Conservation (phyloP, 176 grass and related monocot genomes). For the Ananas comosus region DNA sequence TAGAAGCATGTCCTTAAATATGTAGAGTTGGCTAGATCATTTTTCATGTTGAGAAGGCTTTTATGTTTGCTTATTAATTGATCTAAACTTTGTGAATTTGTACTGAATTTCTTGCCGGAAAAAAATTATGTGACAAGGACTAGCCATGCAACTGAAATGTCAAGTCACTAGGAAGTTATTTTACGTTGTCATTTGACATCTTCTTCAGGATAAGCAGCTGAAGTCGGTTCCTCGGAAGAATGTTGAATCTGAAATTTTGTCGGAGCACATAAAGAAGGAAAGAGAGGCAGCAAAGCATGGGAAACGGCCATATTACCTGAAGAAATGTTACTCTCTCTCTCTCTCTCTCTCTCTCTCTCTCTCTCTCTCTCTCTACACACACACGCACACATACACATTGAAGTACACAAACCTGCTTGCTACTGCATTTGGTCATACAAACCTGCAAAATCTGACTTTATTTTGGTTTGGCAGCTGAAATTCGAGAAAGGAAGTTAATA, state of each 20-base stretch:
- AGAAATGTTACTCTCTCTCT: constrained; percentile 47
- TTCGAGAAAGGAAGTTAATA: constrained; percentile 68
- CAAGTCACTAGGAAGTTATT: too few relatives aligned
- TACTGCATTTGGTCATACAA: neutral
- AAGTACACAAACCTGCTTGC: neutral
- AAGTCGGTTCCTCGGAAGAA: constrained; percentile 55
- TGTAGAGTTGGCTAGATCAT: too few relatives aligned
- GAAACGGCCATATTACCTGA: constrained; percentile 82
- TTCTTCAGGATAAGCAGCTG: constrained; percentile 81
- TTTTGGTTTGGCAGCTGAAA: constrained; percentile 73
- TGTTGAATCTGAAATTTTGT: constrained; percentile 64
- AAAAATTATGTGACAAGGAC: too few relatives aligned
- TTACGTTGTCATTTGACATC: neutral
- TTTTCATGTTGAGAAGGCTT: too few relatives aligned
- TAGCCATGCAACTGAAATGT: too few relatives aligned
- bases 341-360: neutral
- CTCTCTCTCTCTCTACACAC: neutral
- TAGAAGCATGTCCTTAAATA: too few relatives aligned
- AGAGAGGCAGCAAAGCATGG: constrained; percentile 70
- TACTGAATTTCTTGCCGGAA: too few relatives aligned
- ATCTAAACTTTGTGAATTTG: too few relatives aligned
- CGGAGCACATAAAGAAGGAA: constrained; percentile 76
- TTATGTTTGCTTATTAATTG: too few relatives aligned
- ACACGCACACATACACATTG: neutral
- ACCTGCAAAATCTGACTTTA: constrained; percentile 5